These are phyloP conservation scores for Cyberlindnera lachancei DNA, from an alignment of 805 yeast genomes.

Conservation along the genomic window DNA sequence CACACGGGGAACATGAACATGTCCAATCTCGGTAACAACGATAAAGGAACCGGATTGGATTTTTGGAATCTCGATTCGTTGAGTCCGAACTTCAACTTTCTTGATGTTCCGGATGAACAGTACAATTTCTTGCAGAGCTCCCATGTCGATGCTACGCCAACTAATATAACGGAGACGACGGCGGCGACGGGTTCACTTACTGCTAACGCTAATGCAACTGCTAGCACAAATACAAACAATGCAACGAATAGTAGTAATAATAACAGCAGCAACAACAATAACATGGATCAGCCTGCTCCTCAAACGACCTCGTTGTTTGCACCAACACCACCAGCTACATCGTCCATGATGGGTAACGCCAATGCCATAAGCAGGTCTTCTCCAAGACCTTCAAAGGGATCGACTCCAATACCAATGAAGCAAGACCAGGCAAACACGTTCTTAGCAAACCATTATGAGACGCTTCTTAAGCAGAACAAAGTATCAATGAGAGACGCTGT, in stretches of 20 bases:
- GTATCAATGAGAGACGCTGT: conserved; percentile 19
- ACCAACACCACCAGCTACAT: conserved; percentile 7
- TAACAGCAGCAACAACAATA: not conserved
- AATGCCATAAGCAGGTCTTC: too few species aligned
- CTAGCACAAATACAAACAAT: not conserved
- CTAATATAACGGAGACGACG: conserved; percentile 6
- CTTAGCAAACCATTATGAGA: conserved; percentile 19
- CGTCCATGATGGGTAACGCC: too few species aligned
- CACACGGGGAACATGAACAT: too few species aligned
- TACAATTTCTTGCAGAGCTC: conserved; percentile 5
- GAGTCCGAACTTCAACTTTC: conserved; percentile 18
- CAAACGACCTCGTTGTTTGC: conserved; percentile 7
- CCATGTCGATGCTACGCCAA: not conserved
- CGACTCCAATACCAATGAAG: not conserved
- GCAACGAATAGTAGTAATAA: not conserved
- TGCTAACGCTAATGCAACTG: not conserved
- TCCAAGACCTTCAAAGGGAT: not conserved
- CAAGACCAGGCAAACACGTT: conserved; percentile 5
- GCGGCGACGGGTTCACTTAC: conserved; percentile 5
- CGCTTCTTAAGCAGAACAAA: conserved; percentile 18
- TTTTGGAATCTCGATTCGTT: conserved; percentile 16
- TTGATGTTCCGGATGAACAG: conserved; percentile 14
- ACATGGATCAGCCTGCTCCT: not conserved
- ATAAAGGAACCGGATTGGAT: conserved; percentile 6
- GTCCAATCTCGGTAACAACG: too few species aligned